Base-by-base conservation (phyloP, 352 stramenopile species). In the Thalassiosira exigua region DNA sequence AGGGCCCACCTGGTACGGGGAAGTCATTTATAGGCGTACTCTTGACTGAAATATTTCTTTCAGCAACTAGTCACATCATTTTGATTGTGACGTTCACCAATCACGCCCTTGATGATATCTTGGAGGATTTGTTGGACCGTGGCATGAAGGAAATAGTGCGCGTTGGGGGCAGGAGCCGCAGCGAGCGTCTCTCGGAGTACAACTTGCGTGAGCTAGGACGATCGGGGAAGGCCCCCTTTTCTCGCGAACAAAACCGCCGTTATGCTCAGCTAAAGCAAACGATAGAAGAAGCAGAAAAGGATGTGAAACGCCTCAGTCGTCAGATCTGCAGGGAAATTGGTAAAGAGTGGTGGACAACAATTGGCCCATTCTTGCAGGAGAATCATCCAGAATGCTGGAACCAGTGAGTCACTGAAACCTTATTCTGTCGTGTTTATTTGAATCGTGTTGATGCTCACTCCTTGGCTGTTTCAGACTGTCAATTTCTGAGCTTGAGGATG, bases 41-140 rank as follows among this genome's bases (percentile, higher is more conserved):
- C n/a, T n/a, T n/a, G n/a, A n/a, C n/a, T n/a, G n/a, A n/a, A n/a
- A n/a, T n/a, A n/a, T n/a, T n/a, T n/a, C n/a, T n/a, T n/a, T n/a
- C n/a, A n/a, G n/a, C n/a, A n/a, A n/a, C n/a, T n/a, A n/a, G n/a
- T n/a, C n/a, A n/a, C n/a, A n/a, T n/a, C n/a, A n/a, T n/a, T n/a
- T n/a, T n/a, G n/a, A n/a, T n/a, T n/a, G n/a, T n/a, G n/a, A n/a
- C n/a, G n/a, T n/a, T n/a, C 24, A 74, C 65, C 4, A 74, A 74
- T 32, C 65, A 74, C 48, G 65, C 65, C 4, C 52, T 74, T 54
- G 65, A 74, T 57, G 65, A 74, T 22, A 36, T 74, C 29, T 46
- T 75, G 14, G 41, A 61, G 36, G 24, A 30, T 29, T 48, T 75
- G 21, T 59, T 75, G 32, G 67, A 75, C 36, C 19, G 27, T 24